phyloP scores from a whole-genome alignment of 1,284 basidiomycete genomes.

The Salmacisia buchloeana region DNA sequence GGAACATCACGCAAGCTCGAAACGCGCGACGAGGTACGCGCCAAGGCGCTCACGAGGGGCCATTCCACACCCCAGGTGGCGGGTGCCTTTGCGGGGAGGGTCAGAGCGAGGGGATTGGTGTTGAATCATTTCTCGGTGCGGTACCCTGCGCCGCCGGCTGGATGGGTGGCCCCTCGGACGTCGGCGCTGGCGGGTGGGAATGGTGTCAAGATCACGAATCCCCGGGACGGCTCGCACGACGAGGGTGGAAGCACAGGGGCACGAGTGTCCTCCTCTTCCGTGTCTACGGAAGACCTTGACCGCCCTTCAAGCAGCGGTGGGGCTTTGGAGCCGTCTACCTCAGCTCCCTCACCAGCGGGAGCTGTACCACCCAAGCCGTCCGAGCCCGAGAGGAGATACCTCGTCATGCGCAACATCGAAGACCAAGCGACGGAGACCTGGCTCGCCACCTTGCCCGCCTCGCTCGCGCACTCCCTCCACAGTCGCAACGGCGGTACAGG shows the following conservation, averaged over 20 bases:
- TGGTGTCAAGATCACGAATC: neutral
- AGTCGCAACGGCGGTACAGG: neutral
- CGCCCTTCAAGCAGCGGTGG: too few species aligned
- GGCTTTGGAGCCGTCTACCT: neutral
- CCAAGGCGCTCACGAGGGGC: conserved; percentile 28
- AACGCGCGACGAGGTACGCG: conserved; percentile 22
- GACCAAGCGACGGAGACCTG: conserved; percentile 34
- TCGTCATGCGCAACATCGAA: conserved; percentile 35
- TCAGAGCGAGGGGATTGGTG: conserved; percentile 30
- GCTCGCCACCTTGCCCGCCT: conserved; percentile 12
- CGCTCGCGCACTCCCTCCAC: neutral
- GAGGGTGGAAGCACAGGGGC: too few species aligned
- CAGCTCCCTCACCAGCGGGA: neutral
- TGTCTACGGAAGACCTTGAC: too few species aligned
- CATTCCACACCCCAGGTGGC: conserved; percentile 45
- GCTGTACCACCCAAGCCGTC: neutral
- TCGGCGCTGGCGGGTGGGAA: neutral
- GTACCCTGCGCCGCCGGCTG: conserved; percentile 25
- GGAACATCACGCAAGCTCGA: conserved; percentile 24
- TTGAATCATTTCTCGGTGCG: conserved; percentile 46
- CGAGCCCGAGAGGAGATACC: conserved; percentile 23
- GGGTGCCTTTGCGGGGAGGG: conserved; percentile 36
- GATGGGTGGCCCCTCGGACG: conserved; percentile 6
- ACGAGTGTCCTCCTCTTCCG: too few species aligned
- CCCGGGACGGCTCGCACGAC: too few species aligned